Base-by-base conservation (phyloP, 306 rosid species). In the Chamaecrista fasciculata region DNA sequence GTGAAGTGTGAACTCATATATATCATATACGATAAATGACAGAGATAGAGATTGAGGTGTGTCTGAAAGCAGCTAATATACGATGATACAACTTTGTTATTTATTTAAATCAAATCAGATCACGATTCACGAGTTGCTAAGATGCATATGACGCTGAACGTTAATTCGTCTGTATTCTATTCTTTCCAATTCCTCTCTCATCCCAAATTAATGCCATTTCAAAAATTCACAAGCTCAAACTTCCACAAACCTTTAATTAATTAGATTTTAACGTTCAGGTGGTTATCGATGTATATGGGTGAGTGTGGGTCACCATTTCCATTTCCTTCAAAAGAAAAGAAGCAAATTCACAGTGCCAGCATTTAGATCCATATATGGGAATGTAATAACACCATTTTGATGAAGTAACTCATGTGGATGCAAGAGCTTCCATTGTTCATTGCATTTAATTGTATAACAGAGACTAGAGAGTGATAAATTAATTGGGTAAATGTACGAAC, bases 101-200 rank as follows among this genome's bases (percentile, higher is more conserved):
- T 36, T 28, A 43, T 59, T 57, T 12, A 36, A 51, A 42, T 25
- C 48, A 55, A n/a, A n/a, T n/a, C n/a, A n/a, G n/a, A n/a, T n/a
- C n/a, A n/a, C n/a, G n/a, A 50, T 59, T 73, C 87, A 73, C 80
- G 78, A 53, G 49, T 58, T 36, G 71, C 82, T 40, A 73, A 76
- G 76, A 29, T 48, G 64, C 19, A 21, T 71, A 16, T 5, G 4
- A 44, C 43, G 74, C 82, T 60, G 85, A 76, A 80, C 76, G 82
- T 76, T 83, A 80, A 73, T 77, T 83, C 85, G 80, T 83, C 82
- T 28, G 7, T 56, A 70, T 73, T 62, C 34, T 25, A 16, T 42
- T 36, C 14, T 15, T 14, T 19, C 42, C 46, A 59, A 59, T 4
- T 8, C 29, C 47, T 36, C 20, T 5, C 16, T 33, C 29, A 48